Percentiles rank a stretch among this genome's conserved stretches.
Conservation (phyloP, 345 rosid genomes). For the Streptanthus diversifolius region DNA sequence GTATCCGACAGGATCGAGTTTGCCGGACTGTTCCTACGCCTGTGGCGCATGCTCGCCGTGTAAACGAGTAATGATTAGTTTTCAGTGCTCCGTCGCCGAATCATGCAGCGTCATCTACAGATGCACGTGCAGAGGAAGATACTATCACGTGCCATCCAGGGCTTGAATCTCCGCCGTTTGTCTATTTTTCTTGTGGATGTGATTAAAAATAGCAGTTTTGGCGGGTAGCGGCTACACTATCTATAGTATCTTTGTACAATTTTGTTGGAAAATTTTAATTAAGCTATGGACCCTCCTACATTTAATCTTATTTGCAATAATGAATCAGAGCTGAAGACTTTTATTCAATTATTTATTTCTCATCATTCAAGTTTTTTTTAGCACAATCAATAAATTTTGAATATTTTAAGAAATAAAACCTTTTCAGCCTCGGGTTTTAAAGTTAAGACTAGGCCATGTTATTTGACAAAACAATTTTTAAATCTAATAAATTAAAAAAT, state of each 20-base stretch:
- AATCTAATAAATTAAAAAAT: background rate
- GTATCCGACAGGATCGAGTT: slow-evolving; percentile 72
- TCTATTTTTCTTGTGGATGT: background rate
- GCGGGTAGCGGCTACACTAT: slow-evolving; percentile 12
- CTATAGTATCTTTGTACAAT: slow-evolving; percentile 13
- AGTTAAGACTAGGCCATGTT: background rate
- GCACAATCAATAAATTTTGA: background rate
- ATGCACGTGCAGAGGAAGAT: slow-evolving; percentile 84
- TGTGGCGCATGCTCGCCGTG: slow-evolving; percentile 91
- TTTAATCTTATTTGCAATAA: background rate
- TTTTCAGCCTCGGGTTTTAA: background rate
- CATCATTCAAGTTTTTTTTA: background rate
- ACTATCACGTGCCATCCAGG: slow-evolving; percentile 72
- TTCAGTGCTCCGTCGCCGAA: slow-evolving; percentile 73
- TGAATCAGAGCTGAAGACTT: background rate
- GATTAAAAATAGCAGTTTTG: slow-evolving; percentile 23
- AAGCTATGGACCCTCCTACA: background rate
- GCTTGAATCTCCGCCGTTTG: slow-evolving; percentile 21
- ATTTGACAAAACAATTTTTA: background rate
- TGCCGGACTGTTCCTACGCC: slow-evolving; percentile 93
- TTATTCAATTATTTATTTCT: background rate
- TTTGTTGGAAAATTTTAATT: background rate
- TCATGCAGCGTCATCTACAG: slow-evolving; percentile 91
- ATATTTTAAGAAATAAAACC: background rate
- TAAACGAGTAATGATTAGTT: slow-evolving; percentile 90